Conservation (phyloP, 345 rosid species). For the Sisymbrium irio region DNA sequence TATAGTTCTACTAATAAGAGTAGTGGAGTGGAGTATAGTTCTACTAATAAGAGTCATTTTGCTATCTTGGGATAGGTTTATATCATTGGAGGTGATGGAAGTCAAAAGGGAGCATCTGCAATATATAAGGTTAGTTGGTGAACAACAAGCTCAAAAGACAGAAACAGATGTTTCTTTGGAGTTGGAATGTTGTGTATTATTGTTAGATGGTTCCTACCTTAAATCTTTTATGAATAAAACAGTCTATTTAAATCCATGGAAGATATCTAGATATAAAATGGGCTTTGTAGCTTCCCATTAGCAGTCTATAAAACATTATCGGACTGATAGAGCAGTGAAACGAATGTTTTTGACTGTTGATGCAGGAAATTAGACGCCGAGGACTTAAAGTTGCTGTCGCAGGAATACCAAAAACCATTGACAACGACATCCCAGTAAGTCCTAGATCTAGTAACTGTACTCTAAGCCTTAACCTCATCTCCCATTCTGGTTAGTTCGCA, state of each 20-base stretch:
- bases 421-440: conserved; percentile 88
- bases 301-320: neutral
- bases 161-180: neutral
- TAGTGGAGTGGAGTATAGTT: neutral
- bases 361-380: conserved; percentile 75
- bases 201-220: neutral
- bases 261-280: neutral
- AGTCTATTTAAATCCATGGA: neutral
- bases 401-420: conserved; percentile 92
- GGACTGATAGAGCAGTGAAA: conserved; percentile 1
- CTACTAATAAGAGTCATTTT: neutral
- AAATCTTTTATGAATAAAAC: conserved; percentile 6
- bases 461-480: conserved; percentile 1
- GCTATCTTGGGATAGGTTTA: conserved; percentile 52
- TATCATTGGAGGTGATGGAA: conserved; percentile 87
- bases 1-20: neutral
- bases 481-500: neutral
- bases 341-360: conserved; percentile 1
- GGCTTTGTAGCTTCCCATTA: neutral
- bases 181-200: neutral
- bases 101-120: conserved; percentile 67
- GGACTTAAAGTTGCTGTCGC: conserved; percentile 81
- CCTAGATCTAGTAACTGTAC: neutral
- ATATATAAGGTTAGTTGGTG: conserved; percentile 55
- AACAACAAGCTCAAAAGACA: neutral